Evolutionary conservation across 2,329 filamentous ascomycete genomes (phyloP).

Genomic region (Cladophialophora immunda): DNA sequence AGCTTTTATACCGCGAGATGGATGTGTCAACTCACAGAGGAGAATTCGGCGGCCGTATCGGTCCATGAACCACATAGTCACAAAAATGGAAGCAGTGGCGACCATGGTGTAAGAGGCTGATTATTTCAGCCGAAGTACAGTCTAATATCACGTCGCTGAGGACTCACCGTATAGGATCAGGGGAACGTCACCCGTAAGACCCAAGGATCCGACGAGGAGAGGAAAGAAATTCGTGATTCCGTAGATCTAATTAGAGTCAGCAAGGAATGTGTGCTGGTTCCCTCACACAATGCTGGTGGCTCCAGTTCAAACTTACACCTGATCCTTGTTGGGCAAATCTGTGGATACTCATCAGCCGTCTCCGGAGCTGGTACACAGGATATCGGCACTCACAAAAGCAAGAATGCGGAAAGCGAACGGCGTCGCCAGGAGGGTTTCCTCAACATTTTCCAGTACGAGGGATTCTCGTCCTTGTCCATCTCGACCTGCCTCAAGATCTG

Average conservation of each 20-base stretch:
- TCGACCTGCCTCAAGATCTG: conserved; percentile 28
- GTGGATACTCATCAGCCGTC: no score
- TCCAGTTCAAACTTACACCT: conserved; percentile 38
- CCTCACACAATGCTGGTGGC: no score
- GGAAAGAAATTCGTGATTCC: conserved; percentile 51
- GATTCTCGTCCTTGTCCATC: conserved; percentile 20
- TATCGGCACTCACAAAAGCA: neutral
- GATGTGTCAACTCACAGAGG: no score
- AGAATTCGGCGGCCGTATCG: no score
- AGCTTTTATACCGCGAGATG: no score
- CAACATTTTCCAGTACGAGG: conserved; percentile 15
- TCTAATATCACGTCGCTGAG: no score
- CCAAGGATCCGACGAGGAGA: conserved; percentile 48
- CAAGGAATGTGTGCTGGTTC: neutral
- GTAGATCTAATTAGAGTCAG: conserved; percentile 24
- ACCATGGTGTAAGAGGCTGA: neutral
- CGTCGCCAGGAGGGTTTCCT: conserved; percentile 17
- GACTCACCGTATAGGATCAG: conserved; percentile 49
- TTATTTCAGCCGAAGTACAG: neutral
- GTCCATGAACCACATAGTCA: no score
- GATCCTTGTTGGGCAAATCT: conserved; percentile 41
- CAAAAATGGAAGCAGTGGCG: no score
- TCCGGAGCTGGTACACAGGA: no score
- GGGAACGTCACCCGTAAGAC: conserved; percentile 48
- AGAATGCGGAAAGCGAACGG: conserved; percentile 12